Percentiles rank a stretch among this genome's conserved stretches.
phyloP scores from a whole-genome alignment of 1,139 yeast species.

The Debaryomyces psychrophilus region DNA sequence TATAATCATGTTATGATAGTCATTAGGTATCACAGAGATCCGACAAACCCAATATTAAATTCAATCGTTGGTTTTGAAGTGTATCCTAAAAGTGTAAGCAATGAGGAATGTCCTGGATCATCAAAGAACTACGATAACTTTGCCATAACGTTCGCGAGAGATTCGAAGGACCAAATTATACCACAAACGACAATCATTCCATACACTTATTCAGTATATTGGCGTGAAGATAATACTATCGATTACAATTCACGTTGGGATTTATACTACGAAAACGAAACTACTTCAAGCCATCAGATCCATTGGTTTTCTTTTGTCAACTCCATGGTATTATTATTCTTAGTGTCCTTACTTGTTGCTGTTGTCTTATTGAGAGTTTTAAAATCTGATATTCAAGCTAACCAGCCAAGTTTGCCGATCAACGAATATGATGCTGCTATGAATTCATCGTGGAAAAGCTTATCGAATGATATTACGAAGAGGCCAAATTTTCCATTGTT shows the following conservation, averaged over 20 bases:
- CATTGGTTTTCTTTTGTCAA: conserved; percentile 76
- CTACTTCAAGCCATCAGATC: conserved; percentile 46
- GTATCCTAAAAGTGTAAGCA: conserved; percentile 79
- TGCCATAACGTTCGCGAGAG: conserved; percentile 38
- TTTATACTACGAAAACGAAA: conserved; percentile 64
- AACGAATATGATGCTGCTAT: conserved; percentile 13
- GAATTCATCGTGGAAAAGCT: conserved; percentile 49
- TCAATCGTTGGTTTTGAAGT: conserved; percentile 90
- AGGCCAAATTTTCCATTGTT: conserved; percentile 51
- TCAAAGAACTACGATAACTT: conserved; percentile 58
- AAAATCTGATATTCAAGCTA: conserved; percentile 36
- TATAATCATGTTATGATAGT: conserved; percentile 85
- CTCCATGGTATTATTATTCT: conserved; percentile 60
- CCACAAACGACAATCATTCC: conserved; percentile 50
- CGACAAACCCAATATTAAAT: conserved; percentile 36
- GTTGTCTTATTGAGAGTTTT: conserved; percentile 60
- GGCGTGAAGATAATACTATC: conserved; percentile 79
- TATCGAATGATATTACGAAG: conserved; percentile 57
- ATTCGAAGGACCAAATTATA: conserved; percentile 22
- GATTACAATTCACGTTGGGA: conserved; percentile 78
- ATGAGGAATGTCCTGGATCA: conserved; percentile 70
- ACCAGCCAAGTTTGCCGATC: conserved; percentile 23
- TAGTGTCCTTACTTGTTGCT: conserved; percentile 65
- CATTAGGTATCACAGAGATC: conserved; percentile 68
- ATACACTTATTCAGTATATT: conserved; percentile 83